These are phyloP conservation scores for Chlamydomonas incerta DNA, from an alignment of 139 green algal genomes.

Conservation along the genomic window DNA sequence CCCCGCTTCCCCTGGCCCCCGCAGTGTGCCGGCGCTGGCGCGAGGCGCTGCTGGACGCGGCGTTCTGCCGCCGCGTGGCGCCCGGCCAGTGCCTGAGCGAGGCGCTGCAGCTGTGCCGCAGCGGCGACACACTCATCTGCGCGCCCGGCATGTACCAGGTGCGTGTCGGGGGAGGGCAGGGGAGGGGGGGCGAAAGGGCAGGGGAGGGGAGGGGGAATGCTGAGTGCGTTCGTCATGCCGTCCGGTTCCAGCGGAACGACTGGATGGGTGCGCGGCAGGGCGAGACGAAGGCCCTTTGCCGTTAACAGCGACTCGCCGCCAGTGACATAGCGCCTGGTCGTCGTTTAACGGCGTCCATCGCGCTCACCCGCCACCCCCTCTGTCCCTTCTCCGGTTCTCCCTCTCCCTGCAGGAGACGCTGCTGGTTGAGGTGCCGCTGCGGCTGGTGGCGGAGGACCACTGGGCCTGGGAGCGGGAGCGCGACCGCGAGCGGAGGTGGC, in stretches of 20 bases:
- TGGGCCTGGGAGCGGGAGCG: neutral
- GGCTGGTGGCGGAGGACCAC: conserved; percentile 23
- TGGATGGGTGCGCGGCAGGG: too few relatives aligned
- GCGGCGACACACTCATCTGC: conserved; percentile 26
- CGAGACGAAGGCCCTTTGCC: too few relatives aligned
- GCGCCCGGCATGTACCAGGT: conserved; percentile 31
- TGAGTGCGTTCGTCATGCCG: too few relatives aligned
- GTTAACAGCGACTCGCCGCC: too few relatives aligned
- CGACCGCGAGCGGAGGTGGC: neutral
- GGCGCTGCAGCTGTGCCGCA: neutral
- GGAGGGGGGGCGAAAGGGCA: too few relatives aligned
- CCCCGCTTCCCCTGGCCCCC: too few relatives aligned
- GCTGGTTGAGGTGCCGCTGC: conserved; percentile 11
- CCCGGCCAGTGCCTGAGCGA: conserved; percentile 11
- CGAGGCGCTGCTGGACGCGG: conserved; percentile 1
- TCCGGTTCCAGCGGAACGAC: too few relatives aligned
- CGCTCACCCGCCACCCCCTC: neutral
- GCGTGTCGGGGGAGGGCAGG: neutral
- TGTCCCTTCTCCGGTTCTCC: neutral
- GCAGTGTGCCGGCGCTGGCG: conserved; percentile 31
- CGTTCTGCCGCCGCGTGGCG: neutral
- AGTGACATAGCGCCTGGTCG: neutral
- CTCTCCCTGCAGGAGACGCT: conserved; percentile 4
- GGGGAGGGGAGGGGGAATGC: too few relatives aligned
- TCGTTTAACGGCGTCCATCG: neutral